Conservation (phyloP, 2,329 filamentous ascomycete genomes). For the Penicillium sp. region DNA sequence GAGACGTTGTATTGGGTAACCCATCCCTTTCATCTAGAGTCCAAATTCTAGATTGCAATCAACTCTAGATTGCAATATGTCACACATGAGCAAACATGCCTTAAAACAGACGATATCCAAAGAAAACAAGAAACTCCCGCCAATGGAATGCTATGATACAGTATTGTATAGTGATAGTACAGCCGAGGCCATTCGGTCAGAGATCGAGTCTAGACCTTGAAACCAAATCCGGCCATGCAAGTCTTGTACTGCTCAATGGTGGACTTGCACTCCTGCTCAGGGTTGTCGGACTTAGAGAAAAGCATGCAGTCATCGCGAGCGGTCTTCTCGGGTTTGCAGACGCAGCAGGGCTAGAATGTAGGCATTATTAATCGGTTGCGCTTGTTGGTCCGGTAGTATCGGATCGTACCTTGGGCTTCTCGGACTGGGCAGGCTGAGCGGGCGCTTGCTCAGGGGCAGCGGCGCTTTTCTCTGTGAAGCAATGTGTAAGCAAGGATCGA, state of each 20-base stretch:
- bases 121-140: slow-evolving; percentile 17
- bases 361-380: slow-evolving; percentile 3
- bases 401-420: slow-evolving; percentile 40
- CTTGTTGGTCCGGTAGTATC: neutral
- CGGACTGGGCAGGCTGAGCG: slow-evolving; percentile 25
- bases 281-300: slow-evolving; percentile 81
- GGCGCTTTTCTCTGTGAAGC: slow-evolving; percentile 20
- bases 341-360: slow-evolving; percentile 77
- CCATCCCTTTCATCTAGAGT: neutral
- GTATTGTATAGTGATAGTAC: slow-evolving; percentile 12
- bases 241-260: slow-evolving; percentile 80
- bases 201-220: slow-evolving; percentile 56
- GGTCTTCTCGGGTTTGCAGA: slow-evolving; percentile 93
- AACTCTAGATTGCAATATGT: slow-evolving; percentile 6
- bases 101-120: slow-evolving; percentile 6
- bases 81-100: slow-evolving; percentile 7
- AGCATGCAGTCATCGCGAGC: slow-evolving; percentile 98
- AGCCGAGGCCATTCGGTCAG: neutral
- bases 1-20: slow-evolving; percentile 18
- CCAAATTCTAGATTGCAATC: slow-evolving; percentile 7
- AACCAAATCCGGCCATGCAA: slow-evolving; percentile 93
- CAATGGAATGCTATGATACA: slow-evolving; percentile 26
- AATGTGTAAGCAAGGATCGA: slow-evolving; percentile 10
- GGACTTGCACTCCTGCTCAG: slow-evolving; percentile 73
- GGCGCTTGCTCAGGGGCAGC: slow-evolving; percentile 20